Conservation (phyloP, 805 yeast genomes). For the Nakazawaea populi region DNA sequence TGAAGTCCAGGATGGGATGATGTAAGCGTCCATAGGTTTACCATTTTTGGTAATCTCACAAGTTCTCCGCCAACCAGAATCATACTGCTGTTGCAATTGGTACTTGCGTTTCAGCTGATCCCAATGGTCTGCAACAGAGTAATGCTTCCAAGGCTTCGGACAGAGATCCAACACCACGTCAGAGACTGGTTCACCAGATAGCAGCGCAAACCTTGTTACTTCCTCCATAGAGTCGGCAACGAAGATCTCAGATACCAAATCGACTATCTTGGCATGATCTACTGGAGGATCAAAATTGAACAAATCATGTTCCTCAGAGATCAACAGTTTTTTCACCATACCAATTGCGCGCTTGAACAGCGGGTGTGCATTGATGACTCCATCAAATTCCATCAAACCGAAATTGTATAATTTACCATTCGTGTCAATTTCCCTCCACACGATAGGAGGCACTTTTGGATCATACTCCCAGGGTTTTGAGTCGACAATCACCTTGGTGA, state of each 20-base stretch:
- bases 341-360: conserved; percentile 43
- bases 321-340: conserved; percentile 19
- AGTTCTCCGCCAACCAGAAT: conserved; percentile 24
- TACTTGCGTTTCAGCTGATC: conserved; percentile 25
- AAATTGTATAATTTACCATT: conserved; percentile 28
- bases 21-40: conserved; percentile 31
- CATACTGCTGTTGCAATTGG: conserved; percentile 22
- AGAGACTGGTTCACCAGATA: conserved; percentile 28
- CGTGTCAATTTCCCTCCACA: conserved; percentile 33
- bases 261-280: conserved; percentile 20
- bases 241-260: conserved; percentile 23
- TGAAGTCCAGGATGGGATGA: conserved; percentile 31
- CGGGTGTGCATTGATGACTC: conserved; percentile 40
- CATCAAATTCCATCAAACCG: conserved; percentile 38
- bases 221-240: conserved; percentile 30
- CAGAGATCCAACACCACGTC: conserved; percentile 24
- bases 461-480: conserved; percentile 42
- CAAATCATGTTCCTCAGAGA: conserved; percentile 42
- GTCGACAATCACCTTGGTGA: conserved; percentile 31
- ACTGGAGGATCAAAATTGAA: conserved; percentile 36
- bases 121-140: conserved; percentile 25
- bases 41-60: conserved; percentile 23
- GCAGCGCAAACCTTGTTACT: conserved; percentile 19
- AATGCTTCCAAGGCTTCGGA: conserved; percentile 13
- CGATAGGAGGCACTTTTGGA: conserved; percentile 43